phyloP scores from a whole-genome alignment of 805 yeast species.

The Diddensiella santjacobensis region DNA sequence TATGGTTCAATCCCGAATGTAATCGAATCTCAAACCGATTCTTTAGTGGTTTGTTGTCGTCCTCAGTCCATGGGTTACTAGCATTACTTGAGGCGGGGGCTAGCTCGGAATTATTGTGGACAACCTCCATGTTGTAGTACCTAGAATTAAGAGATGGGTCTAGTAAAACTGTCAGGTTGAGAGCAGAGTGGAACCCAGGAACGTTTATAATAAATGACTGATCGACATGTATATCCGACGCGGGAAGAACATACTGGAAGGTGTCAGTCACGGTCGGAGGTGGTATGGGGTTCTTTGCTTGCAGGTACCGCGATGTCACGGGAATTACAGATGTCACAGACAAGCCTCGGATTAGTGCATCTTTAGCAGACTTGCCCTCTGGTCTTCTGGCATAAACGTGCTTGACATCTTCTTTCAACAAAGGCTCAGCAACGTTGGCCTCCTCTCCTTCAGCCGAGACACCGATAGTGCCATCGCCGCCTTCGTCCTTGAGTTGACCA shows the following conservation, averaged over 20 bases:
- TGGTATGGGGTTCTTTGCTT: constrained; percentile 25
- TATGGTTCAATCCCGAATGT: constrained; percentile 35
- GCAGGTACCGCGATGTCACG: constrained; percentile 29
- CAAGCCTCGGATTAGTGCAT: constrained; percentile 31
- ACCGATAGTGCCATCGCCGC: not conserved
- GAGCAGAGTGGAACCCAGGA: constrained; percentile 46
- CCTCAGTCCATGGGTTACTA: constrained; percentile 24
- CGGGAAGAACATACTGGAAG: constrained; percentile 38
- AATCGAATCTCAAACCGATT: constrained; percentile 32
- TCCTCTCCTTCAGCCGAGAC: constrained; percentile 12
- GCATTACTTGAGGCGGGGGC: constrained; percentile 24
- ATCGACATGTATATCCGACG: constrained; percentile 35
- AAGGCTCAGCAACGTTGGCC: constrained; percentile 16
- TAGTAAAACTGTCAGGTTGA: constrained; percentile 44
- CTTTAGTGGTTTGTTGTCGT: constrained; percentile 19
- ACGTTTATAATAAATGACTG: constrained; percentile 43
- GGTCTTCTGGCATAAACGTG: constrained; percentile 13
- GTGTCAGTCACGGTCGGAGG: constrained; percentile 30
- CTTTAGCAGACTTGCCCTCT: constrained; percentile 21
- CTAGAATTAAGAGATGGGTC: constrained; percentile 38
- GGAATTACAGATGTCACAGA: constrained; percentile 36
- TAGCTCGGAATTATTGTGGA: constrained; percentile 31
- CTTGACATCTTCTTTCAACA: constrained; percentile 18
- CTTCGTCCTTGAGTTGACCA: not conserved
- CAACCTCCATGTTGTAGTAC: constrained; percentile 30